Evolutionary conservation across 108 stramenopile genomes (phyloP).

Genomic region (Heterococcus sp.): DNA sequence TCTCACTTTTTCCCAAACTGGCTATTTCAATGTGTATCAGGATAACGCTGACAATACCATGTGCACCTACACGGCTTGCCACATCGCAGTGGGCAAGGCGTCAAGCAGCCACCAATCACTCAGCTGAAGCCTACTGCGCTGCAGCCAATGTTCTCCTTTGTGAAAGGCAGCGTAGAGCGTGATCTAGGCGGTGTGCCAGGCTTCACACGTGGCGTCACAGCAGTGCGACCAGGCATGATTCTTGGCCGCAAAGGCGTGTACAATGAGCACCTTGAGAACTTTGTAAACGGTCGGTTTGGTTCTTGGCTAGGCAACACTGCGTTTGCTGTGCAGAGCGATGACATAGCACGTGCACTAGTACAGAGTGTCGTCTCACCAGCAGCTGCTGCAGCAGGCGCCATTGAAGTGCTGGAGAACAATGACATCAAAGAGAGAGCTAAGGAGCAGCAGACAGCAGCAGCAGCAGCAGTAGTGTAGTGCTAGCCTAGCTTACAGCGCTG

Average conservation of each 20-base stretch:
- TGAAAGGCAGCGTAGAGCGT: neutral
- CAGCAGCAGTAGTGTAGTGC: too few relatives aligned
- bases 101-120: neutral
- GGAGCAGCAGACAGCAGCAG: too few relatives aligned
- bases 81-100: neutral
- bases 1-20: too few relatives aligned
- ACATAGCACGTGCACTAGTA: neutral
- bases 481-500: too few relatives aligned
- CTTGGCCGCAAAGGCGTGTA: too few relatives aligned
- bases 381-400: too few relatives aligned
- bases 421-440: too few relatives aligned
- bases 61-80: too few relatives aligned
- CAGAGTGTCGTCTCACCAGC: too few relatives aligned
- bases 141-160: neutral
- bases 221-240: neutral
- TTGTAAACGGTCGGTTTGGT: neutral
- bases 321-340: neutral
- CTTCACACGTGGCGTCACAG: neutral
- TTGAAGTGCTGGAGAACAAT: too few relatives aligned
- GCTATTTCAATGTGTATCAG: too few relatives aligned
- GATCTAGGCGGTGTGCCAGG: neutral
- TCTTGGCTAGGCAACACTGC: neutral
- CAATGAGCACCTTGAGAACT: neutral
- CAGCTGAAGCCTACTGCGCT: neutral
- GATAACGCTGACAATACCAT: too few relatives aligned